Conservation (phyloP, 2,329 filamentous ascomycete species). For the Fusarium sacchari region DNA sequence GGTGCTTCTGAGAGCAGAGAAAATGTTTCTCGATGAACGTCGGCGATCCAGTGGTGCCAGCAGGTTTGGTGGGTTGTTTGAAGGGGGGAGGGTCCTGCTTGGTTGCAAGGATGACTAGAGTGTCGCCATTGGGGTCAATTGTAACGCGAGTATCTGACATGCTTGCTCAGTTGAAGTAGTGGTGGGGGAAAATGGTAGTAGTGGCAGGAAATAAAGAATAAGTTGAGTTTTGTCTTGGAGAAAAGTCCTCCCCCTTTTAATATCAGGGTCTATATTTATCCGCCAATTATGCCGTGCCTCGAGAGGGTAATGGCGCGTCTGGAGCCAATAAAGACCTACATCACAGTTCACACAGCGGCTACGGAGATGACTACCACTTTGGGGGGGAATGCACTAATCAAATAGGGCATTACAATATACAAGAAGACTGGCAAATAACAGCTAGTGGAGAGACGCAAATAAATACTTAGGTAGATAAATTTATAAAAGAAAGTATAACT, state of each 20-base stretch:
- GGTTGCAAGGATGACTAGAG: not conserved
- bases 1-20: not conserved
- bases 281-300: not conserved
- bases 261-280: not conserved
- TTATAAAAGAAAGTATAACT: not conserved
- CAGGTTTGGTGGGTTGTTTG: not conserved
- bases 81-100: not conserved
- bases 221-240: not conserved
- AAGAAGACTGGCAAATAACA: not conserved
- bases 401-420: not conserved
- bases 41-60: not conserved
- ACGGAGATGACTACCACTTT: not conserved
- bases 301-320: fast-evolving
- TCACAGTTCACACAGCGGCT: not conserved
- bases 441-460: not conserved
- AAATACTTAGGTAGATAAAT: not conserved
- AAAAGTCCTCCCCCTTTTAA: not conserved
- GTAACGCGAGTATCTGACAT: not conserved
- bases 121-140: not conserved
- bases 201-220: not conserved
- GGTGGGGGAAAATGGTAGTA: not conserved
- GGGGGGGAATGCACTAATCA: not conserved
- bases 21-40: not conserved
- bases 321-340: not conserved
- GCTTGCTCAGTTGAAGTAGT: not conserved